These are phyloP conservation scores for Thalassiosira hispida DNA, from an alignment of 352 stramenopile genomes.

Conservation along the genomic window DNA sequence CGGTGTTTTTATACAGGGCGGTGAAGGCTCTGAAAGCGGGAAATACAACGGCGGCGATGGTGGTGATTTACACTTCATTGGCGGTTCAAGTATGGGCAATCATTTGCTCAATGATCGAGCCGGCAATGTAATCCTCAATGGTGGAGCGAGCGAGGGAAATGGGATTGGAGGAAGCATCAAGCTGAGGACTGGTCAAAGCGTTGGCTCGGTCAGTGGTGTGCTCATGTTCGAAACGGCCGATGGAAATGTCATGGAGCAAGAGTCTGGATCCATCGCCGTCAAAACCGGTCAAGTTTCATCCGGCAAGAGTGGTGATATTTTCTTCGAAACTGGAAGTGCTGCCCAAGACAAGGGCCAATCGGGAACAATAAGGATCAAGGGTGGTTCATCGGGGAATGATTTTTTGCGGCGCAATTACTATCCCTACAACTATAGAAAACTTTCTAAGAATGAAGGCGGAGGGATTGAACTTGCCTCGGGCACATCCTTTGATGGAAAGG, in stretches of 20 bases:
- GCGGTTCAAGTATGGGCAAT: constrained; percentile 85
- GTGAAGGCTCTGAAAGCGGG: constrained; percentile 61
- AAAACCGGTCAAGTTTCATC: constrained; percentile 25
- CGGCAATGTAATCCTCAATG: constrained; percentile 37
- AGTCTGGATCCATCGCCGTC: constrained; percentile 25
- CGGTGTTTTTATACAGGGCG: constrained; percentile 73
- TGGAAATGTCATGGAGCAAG: constrained; percentile 8
- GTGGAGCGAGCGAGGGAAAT: constrained; percentile 22
- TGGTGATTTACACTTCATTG: constrained; percentile 88
- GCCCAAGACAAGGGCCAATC: constrained; percentile 5
- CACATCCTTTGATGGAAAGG: constrained; percentile 86
- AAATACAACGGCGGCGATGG: constrained; percentile 76
- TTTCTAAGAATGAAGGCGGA: constrained; percentile 16
- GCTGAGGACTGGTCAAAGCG: constrained; percentile 12
- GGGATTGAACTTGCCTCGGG: constrained; percentile 30
- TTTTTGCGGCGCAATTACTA: not conserved
- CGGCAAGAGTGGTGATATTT: constrained; percentile 19
- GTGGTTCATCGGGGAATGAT: constrained; percentile 29
- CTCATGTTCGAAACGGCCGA: constrained; percentile 17
- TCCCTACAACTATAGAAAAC: constrained; percentile 18
- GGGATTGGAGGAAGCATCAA: constrained; percentile 40
- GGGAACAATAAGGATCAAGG: constrained; percentile 18
- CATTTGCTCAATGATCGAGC: constrained; percentile 33
- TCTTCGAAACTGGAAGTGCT: constrained; percentile 31
- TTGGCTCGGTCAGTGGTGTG: constrained; percentile 11